Percentiles rank a stretch among this genome's conserved stretches.
Conservation (phyloP, 2,329 filamentous ascomycete genomes). For the Escovopsis sp. region DNA sequence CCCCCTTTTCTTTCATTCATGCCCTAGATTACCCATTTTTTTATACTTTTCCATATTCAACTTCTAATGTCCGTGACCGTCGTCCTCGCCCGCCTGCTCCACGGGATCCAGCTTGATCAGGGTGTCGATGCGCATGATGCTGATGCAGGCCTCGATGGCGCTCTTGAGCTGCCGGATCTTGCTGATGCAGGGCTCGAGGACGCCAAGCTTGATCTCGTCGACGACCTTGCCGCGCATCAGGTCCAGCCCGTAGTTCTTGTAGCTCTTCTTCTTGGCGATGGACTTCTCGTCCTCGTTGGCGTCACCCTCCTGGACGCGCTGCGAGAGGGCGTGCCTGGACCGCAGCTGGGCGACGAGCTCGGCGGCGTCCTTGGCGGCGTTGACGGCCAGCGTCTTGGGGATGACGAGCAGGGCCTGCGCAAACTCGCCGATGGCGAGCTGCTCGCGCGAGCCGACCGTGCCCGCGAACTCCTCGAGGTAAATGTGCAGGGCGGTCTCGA, state of each 20-base stretch:
- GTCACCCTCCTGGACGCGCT: constrained; percentile 79
- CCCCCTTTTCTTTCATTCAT: too few relatives aligned
- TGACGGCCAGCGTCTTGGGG: constrained; percentile 91
- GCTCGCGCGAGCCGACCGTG: constrained; percentile 90
- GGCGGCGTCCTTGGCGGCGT: constrained; percentile 90
- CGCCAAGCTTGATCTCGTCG: constrained; percentile 86
- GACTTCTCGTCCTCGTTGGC: constrained; percentile 76
- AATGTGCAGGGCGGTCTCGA: constrained; percentile 97
- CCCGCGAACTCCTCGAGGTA: constrained; percentile 98
- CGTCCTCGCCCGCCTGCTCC: constrained; percentile 54
- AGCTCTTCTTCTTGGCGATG: constrained; percentile 85
- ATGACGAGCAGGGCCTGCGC: constrained; percentile 88
- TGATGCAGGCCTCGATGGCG: constrained; percentile 94
- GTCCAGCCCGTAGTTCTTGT: constrained; percentile 97
- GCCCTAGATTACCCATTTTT: too few relatives aligned
- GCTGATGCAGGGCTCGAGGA: constrained; percentile 93
- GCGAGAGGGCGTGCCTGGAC: constrained; percentile 83
- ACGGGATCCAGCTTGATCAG: constrained; percentile 87
- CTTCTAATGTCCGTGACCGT: constrained; percentile 66
- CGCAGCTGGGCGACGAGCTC: constrained; percentile 93
- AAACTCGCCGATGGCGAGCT: constrained; percentile 95
- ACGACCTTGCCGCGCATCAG: constrained; percentile 78
- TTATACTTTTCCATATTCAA: neutral
- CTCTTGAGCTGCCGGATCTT: constrained; percentile 98
- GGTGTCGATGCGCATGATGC: constrained; percentile 98